Percentiles rank a stretch among this genome's conserved stretches.
These are phyloP conservation scores for Psilocybe subaeruginosa DNA, from an alignment of 768 basidiomycete species.

Conservation along the genomic window DNA sequence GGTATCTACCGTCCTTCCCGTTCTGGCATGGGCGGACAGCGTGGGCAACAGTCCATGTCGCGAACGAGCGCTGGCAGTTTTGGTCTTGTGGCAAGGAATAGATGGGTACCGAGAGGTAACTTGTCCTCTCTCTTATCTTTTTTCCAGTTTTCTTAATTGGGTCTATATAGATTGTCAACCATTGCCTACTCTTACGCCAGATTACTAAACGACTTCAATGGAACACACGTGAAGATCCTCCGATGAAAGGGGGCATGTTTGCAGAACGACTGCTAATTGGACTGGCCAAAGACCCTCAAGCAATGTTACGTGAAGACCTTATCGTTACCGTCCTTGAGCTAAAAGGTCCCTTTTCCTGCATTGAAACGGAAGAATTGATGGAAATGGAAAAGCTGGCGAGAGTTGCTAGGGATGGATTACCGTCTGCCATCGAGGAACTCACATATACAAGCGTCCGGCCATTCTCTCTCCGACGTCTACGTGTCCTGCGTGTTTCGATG, in stretches of 20 bases:
- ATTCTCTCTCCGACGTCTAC: slow-evolving; percentile 52
- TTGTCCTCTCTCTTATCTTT: neutral
- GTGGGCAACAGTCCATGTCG: slow-evolving; percentile 65
- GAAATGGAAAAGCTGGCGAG: slow-evolving; percentile 63
- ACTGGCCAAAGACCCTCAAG: slow-evolving; percentile 60
- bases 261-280: slow-evolving; percentile 71
- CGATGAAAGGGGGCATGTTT: slow-evolving; percentile 63
- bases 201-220: slow-evolving; percentile 73
- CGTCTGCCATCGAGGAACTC: slow-evolving; percentile 66
- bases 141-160: slow-evolving; percentile 14
- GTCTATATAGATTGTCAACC: slow-evolving; percentile 65
- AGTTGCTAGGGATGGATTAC: slow-evolving; percentile 70
- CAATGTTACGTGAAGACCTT: slow-evolving; percentile 62
- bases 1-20: slow-evolving; percentile 65
- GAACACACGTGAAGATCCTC: slow-evolving; percentile 66
- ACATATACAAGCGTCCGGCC: slow-evolving; percentile 51
- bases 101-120: slow-evolving; percentile 76
- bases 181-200: slow-evolving; percentile 71
- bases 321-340: slow-evolving; percentile 62
- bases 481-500: slow-evolving; percentile 65
- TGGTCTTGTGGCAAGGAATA: slow-evolving; percentile 67
- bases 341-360: slow-evolving; percentile 59
- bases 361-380: slow-evolving; percentile 61
- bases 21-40: slow-evolving; percentile 83
- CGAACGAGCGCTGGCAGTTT: slow-evolving; percentile 62